Base-by-base conservation (phyloP, 2,329 filamentous ascomycete genomes). In the Akanthomyces dipterigenus region DNA sequence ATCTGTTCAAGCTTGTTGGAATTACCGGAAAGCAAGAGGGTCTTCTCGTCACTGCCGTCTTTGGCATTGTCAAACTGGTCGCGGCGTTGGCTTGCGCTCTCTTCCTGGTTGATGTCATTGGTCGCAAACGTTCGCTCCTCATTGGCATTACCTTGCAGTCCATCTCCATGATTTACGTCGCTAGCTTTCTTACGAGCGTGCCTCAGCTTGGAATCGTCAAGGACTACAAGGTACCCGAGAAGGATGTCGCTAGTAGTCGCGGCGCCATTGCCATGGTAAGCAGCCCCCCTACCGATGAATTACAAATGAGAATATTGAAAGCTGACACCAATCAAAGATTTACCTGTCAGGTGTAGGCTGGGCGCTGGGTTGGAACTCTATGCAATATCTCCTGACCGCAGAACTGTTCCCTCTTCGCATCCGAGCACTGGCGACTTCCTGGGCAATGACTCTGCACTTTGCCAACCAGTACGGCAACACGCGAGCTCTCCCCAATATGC, bases 381-480 rank as follows among this genome's bases (percentile, higher is more conserved):
- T 90, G 79, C 89, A 91, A 73, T 93, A 92, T 70, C 80, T 93
- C 4, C 82, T 93, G 61, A 91, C 88, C 16, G 87, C 88, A 1
- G 89, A 93, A 70, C 80, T 93, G 63, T 93, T 90, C 76, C 88
- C 89, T 1, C 80, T 92, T 11, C 82, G 88, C 3, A 85, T 93
- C 55, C 84, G 89, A 60, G 88, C 88, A 4, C 74, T 91, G 11
- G 84, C 86, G 22, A 88, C 87, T 0, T 88, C 85, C 0, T 80
- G 89, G 69, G 85, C 87, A 51, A 92, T 92, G 89, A 89, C 85
- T 0, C 81, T 91, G 63, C 89, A 93, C 73, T 92, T 92, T 69
- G 86, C 82, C 63, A 90, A 90, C 72, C 88, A 91, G 73, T 92
- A 90, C 70, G 89, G 88, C 28, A 91, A 90, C 76, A 82, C 85